These are phyloP conservation scores for Noccaea bulbosa DNA, from an alignment of 345 rosid genomes.

Conservation along the genomic window DNA sequence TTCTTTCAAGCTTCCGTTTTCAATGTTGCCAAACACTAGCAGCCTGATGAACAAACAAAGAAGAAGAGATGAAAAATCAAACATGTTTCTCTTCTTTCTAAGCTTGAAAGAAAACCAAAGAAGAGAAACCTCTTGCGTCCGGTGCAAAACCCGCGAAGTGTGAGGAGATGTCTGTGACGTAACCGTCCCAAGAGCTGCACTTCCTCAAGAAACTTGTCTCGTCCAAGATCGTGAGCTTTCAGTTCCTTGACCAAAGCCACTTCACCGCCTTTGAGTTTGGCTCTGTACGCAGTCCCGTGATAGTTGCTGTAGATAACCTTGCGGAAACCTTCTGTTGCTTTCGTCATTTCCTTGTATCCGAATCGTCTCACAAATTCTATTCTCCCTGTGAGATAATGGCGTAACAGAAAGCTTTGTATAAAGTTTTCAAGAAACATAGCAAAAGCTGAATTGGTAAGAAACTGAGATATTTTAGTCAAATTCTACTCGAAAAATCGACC, in stretches of 20 bases:
- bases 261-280: constrained; percentile 70
- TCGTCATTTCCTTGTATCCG: constrained; percentile 71
- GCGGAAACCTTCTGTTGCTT: constrained; percentile 74
- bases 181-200: constrained; percentile 74
- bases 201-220: constrained; percentile 65
- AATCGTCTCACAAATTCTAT: constrained; percentile 60
- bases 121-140: constrained; percentile 69
- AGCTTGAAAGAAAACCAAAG: not conserved
- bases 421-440: constrained; percentile 20
- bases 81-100: not conserved
- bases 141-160: constrained; percentile 75
- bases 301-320: constrained; percentile 64
- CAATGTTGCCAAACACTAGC: constrained; percentile 75
- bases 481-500: too few relatives aligned
- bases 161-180: constrained; percentile 94
- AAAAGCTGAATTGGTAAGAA: not conserved
- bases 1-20: constrained; percentile 91
- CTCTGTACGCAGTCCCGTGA: constrained; percentile 71
- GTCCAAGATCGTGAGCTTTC: constrained; percentile 50
- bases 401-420: not conserved
- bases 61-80: constrained; percentile 21
- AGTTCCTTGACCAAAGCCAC: constrained; percentile 76
- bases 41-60: constrained; percentile 53
- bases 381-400: constrained; percentile 51
- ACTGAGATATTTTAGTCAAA: not conserved